These are phyloP conservation scores for Bipolaris bicolor DNA, from an alignment of 2,329 filamentous ascomycete genomes.

Conservation along the genomic window DNA sequence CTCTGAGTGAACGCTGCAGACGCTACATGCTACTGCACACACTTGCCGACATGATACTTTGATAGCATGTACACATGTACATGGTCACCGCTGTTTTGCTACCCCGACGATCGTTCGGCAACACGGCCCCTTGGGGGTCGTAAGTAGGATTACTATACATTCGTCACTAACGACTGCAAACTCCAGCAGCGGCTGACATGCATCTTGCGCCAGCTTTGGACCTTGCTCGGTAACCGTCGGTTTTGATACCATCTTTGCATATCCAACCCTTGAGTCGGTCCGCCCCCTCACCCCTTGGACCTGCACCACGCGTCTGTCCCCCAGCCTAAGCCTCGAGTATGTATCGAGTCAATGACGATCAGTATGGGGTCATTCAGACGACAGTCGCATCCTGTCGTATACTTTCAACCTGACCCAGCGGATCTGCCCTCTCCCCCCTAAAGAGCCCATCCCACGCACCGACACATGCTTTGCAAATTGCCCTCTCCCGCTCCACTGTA, in stretches of 20 bases:
- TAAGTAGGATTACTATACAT: neutral
- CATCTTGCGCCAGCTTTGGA: constrained; percentile 1
- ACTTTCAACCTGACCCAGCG: too few relatives aligned
- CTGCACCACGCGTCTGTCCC: constrained; percentile 5
- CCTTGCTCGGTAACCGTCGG: constrained; percentile 8
- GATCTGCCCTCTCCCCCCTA: neutral
- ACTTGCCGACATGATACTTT: too few relatives aligned
- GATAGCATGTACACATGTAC: neutral
- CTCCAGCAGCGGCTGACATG: constrained; percentile 3
- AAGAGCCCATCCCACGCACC: neutral
- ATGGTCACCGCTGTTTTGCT: constrained; percentile 32
- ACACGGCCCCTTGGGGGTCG: constrained; percentile 8
- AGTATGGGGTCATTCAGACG: constrained; percentile 5
- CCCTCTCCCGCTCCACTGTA: neutral
- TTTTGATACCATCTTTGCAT: constrained; percentile 5
- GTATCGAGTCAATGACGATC: constrained; percentile 11
- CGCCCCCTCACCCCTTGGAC: neutral
- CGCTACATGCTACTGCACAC: neutral
- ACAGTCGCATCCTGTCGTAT: constrained; percentile 1
- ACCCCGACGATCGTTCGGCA: constrained; percentile 26
- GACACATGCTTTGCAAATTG: neutral
- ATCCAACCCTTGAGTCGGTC: constrained; percentile 6
- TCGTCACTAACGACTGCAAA: neutral
- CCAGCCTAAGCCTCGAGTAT: constrained; percentile 4
- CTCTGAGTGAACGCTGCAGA: neutral